Evolutionary conservation across 805 yeast genomes (phyloP), one percentile per base, ranked within the genome.

Genomic region (Debaryomyces hansenii): DNA sequence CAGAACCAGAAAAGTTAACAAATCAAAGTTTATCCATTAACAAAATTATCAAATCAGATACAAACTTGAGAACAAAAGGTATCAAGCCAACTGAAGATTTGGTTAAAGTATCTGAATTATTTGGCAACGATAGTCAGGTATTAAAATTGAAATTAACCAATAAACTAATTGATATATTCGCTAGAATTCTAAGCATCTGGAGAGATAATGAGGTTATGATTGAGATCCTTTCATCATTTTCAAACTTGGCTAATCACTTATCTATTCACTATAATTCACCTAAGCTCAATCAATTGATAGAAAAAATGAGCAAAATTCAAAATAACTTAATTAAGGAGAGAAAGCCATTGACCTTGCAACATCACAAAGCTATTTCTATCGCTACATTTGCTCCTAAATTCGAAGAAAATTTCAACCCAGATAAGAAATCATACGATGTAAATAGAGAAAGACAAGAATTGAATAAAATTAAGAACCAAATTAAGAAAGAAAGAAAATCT

Each of bases 371-470:
- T 20, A 62, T 94, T 46, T 87, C 96, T 3, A 87, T 94, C 59
- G 84, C 90, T 35, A 79, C 96, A 2, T 79, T 79, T 58, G 86
- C 90, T 32, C 99, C 99, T 53, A 84, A 87, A 68, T 94, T 86
- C 64, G 97, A 92, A 69, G 98, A 90, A 60, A 90, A 90, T 74
- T 94, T 85, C 80, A 92, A 91, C 70, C 96, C 97, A 46, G 97
- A 90, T 62, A 88, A 84, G 80, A 91, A 88, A 71, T 87, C 95
- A 7, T 87, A 90, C 65, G 97, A 92, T 64, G 79, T 86, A 43
- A 87, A 91, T 63, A 77, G 83, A 55, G 83, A 85, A 49, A 79
- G 94, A 67, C 88, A 84, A 55, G 98, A 94, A 66, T 69, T 88
- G 56, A 78, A 77, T 63, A 94, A 94, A 76, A 79, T 92, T 74